phyloP scores from a whole-genome alignment of 140 eudicot species.

The Senecio squalidus region DNA sequence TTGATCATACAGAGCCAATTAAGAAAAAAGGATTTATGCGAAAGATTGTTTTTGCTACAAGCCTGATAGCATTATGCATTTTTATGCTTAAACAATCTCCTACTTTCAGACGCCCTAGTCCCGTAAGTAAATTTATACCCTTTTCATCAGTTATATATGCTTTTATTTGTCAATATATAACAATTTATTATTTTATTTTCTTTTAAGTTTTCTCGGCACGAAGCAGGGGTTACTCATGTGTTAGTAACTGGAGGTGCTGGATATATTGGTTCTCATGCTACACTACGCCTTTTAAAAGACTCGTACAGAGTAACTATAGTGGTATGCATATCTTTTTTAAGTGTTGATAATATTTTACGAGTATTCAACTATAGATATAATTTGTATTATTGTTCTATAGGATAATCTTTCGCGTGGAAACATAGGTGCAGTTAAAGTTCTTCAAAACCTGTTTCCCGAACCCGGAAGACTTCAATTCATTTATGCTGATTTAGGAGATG shows the following conservation, averaged over 20 bases:
- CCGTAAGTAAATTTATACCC: slow-evolving; percentile 32
- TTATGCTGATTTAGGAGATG: slow-evolving; percentile 80
- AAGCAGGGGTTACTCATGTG: slow-evolving; percentile 70
- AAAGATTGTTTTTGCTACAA: slow-evolving; percentile 51
- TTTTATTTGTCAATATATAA: too few species aligned
- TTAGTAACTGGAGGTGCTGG: slow-evolving; percentile 96
- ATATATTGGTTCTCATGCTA: slow-evolving; percentile 87
- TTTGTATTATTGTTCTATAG: slow-evolving; percentile 22
- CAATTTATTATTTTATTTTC: too few species aligned
- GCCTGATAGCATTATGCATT: slow-evolving; percentile 59
- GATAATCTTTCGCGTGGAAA: slow-evolving; percentile 93
- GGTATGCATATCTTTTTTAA: slow-evolving; percentile 29
- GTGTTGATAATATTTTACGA: not conserved
- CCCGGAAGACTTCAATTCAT: slow-evolving; percentile 84
- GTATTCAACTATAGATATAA: not conserved
- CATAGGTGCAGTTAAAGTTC: slow-evolving; percentile 75
- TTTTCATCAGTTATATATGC: not conserved
- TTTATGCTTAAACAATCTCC: slow-evolving; percentile 74
- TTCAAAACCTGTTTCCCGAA: slow-evolving; percentile 64
- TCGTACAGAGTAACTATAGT: slow-evolving; percentile 79
- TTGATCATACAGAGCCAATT: slow-evolving; percentile 79
- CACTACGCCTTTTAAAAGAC: slow-evolving; percentile 63
- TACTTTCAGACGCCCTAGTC: slow-evolving; percentile 48
- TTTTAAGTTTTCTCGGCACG: slow-evolving; percentile 58
- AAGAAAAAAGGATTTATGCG: slow-evolving; percentile 52